Evolutionary conservation across 2,329 filamentous ascomycete species (phyloP).

Genomic region (Coniochaeta hoffmannii): DNA sequence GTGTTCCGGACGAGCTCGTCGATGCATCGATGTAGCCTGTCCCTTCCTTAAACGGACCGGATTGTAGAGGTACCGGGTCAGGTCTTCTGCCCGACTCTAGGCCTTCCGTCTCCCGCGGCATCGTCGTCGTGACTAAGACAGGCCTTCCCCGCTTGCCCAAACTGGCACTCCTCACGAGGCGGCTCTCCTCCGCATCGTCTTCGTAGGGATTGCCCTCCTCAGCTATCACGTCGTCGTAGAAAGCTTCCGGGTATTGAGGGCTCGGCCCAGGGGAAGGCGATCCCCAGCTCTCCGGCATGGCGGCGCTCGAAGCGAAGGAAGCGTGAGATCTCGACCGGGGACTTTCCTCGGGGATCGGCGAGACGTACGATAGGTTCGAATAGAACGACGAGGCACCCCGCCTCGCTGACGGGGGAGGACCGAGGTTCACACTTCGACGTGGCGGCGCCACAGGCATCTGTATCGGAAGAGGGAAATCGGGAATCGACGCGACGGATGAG

Average conservation of each 20-base stretch:
- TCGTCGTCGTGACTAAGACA: conserved; percentile 40
- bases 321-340: conserved; percentile 48
- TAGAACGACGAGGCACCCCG: conserved; percentile 58
- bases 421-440: conserved; percentile 45
- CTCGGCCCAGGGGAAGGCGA: conserved; percentile 38
- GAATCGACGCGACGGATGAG: conserved; percentile 49
- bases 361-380: conserved; percentile 59
- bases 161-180: conserved; percentile 53
- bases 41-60: conserved; percentile 31
- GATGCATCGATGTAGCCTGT: conserved; percentile 39
- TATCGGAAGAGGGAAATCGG: conserved; percentile 47
- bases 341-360: conserved; percentile 69
- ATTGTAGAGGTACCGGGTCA: conserved; percentile 27
- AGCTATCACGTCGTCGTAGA: conserved; percentile 41
- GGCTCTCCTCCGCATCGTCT: conserved; percentile 44
- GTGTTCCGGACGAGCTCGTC: conserved; percentile 36
- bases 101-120: conserved; percentile 15
- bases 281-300: conserved; percentile 63
- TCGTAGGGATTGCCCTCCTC: conserved; percentile 38
- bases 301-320: conserved; percentile 66
- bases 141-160: conserved; percentile 54
- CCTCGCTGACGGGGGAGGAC: conserved; percentile 53
- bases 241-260: conserved; percentile 38
- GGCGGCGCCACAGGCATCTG: conserved; percentile 21
- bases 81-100: conserved; percentile 24